Conservation (phyloP, 1,284 basidiomycete genomes). For the Trichosporon sp. region DNA sequence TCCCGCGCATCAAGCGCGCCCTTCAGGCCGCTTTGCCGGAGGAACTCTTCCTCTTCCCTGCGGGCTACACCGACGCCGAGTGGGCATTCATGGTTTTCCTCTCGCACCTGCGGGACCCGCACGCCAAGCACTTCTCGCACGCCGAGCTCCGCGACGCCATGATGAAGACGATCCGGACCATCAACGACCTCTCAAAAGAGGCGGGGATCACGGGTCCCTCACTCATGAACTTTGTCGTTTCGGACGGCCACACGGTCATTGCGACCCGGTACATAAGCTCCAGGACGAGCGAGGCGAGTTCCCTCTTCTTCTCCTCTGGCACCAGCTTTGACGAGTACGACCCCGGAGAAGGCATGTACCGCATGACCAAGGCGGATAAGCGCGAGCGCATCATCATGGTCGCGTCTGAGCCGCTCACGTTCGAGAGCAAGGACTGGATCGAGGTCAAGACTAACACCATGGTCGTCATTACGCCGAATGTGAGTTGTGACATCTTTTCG, state of each 20-base stretch:
- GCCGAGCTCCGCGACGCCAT: conserved; percentile 67
- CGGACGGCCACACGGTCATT: conserved; percentile 89
- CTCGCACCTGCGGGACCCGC: conserved; percentile 78
- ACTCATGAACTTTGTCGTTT: conserved; percentile 93
- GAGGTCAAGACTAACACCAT: conserved; percentile 94
- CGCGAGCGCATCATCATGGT: conserved; percentile 85
- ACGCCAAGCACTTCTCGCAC: conserved; percentile 61
- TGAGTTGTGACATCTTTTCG: conserved; percentile 48
- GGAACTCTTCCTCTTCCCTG: conserved; percentile 78
- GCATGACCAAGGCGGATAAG: conserved; percentile 95
- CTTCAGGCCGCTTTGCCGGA: conserved; percentile 76
- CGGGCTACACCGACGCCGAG: conserved; percentile 94
- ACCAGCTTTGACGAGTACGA: conserved; percentile 91
- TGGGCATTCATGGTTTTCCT: conserved; percentile 92
- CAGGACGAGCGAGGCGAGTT: conserved; percentile 87
- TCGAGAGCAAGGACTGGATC: conserved; percentile 73
- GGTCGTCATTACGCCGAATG: conserved; percentile 85
- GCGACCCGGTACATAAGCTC: conserved; percentile 94
- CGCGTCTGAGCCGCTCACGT: conserved; percentile 88
- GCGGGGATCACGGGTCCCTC: conserved; percentile 74
- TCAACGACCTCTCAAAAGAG: conserved; percentile 76
- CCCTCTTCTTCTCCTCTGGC: conserved; percentile 92
- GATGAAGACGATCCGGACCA: conserved; percentile 75
- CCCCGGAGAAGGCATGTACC: conserved; percentile 75
- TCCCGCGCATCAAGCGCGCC: conserved; percentile 74